These are phyloP conservation scores for Porcisia deanei DNA, from an alignment of 208 protist genomes.

Conservation along the genomic window DNA sequence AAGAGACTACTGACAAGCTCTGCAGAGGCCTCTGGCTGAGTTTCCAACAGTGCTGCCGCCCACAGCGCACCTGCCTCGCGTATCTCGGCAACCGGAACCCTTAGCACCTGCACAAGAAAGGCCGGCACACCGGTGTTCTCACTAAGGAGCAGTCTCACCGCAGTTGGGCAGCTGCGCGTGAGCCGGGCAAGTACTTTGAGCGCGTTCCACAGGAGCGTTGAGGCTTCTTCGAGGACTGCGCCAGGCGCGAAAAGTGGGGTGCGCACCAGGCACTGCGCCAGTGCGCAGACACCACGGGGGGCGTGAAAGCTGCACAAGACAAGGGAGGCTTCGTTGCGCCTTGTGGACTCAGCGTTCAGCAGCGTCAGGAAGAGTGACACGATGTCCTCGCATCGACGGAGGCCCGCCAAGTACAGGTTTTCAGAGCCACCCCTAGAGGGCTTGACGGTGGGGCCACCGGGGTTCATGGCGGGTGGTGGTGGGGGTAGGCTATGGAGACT, in stretches of 20 bases:
- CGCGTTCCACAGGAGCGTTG: slow-evolving; percentile 29
- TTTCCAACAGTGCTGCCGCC: slow-evolving; percentile 31
- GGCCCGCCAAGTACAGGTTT: not conserved
- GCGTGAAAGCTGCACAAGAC: slow-evolving; percentile 45
- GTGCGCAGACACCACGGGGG: slow-evolving; percentile 27
- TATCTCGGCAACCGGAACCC: slow-evolving; percentile 48
- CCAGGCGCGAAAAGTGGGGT: slow-evolving; percentile 5
- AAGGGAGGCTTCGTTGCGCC: slow-evolving; percentile 29
- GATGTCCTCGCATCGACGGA: slow-evolving; percentile 7
- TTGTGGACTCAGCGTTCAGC: slow-evolving; percentile 3
- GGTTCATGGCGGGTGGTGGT: not conserved
- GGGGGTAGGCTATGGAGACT: slow-evolving; percentile 1
- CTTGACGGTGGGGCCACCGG: not conserved
- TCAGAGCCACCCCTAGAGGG: slow-evolving; percentile 7
- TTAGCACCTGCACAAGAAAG: slow-evolving; percentile 36
- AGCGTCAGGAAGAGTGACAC: slow-evolving; percentile 21
- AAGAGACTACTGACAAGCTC: slow-evolving; percentile 20
- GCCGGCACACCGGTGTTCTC: slow-evolving; percentile 6
- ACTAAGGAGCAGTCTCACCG: slow-evolving; percentile 27
- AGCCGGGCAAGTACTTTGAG: slow-evolving; percentile 34
- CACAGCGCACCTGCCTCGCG: slow-evolving; percentile 34
- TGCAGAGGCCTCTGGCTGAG: slow-evolving; percentile 22
- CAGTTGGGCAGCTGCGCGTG: slow-evolving; percentile 27
- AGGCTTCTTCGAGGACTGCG: slow-evolving; percentile 9
- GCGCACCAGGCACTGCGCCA: slow-evolving; percentile 24